phyloP scores from a whole-genome alignment of 2,329 filamentous ascomycete species.

The Paraphoma chrysanthemicola region DNA sequence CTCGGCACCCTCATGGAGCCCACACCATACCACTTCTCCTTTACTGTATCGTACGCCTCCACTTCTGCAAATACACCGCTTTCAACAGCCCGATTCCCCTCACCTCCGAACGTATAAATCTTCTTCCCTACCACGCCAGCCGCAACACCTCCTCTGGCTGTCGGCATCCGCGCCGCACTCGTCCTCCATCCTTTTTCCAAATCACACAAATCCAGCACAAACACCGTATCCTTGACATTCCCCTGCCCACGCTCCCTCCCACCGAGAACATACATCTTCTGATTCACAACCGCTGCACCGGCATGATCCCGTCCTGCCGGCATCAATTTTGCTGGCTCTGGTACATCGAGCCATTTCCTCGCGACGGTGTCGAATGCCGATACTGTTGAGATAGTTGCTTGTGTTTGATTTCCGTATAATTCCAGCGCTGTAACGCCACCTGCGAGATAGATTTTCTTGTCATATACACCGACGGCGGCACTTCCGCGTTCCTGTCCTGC shows the following conservation, averaged over 20 bases:
- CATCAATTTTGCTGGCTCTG: slow-evolving; percentile 14
- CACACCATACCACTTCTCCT: slow-evolving; percentile 21
- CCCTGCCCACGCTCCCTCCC: slow-evolving; percentile 20
- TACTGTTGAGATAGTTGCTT: slow-evolving; percentile 19
- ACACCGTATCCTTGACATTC: slow-evolving; percentile 28
- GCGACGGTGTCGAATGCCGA: slow-evolving; percentile 21
- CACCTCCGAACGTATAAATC: slow-evolving; percentile 37
- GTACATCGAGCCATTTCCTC: slow-evolving; percentile 15
- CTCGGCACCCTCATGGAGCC: slow-evolving; percentile 28
- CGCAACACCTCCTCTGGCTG: slow-evolving; percentile 29
- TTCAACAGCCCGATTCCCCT: slow-evolving; percentile 22
- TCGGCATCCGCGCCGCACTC: slow-evolving; percentile 27
- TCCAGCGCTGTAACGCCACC: slow-evolving; percentile 25
- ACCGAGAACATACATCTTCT: slow-evolving; percentile 34
- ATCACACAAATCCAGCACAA: slow-evolving; percentile 29
- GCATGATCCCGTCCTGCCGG: slow-evolving; percentile 33
- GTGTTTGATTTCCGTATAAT: slow-evolving; percentile 3
- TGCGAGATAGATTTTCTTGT: slow-evolving; percentile 25
- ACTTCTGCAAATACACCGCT: slow-evolving; percentile 26
- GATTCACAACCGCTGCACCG: slow-evolving; percentile 26
- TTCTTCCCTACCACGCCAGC: slow-evolving; percentile 23
- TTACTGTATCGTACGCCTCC: slow-evolving; percentile 29
- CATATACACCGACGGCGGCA: slow-evolving; percentile 25
- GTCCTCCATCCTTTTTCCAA: slow-evolving; percentile 25
- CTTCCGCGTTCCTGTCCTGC: slow-evolving; percentile 21